Conservation (phyloP, 2,329 filamentous ascomycete species). For the Falciphora oryzae region DNA sequence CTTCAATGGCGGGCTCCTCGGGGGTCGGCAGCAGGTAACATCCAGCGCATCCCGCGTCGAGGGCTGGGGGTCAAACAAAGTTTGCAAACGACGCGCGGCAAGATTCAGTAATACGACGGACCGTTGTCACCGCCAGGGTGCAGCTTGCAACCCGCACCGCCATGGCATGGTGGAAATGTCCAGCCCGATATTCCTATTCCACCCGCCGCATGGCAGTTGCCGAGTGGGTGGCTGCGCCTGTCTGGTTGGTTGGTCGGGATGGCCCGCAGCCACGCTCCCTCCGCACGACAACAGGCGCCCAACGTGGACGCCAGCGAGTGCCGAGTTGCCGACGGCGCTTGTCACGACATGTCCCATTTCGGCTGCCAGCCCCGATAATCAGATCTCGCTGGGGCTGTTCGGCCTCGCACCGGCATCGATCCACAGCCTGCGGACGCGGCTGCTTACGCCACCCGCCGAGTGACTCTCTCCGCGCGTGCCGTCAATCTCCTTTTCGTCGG, state of each 20-base stretch:
- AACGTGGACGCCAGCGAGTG: background rate
- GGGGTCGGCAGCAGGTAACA: too few relatives aligned
- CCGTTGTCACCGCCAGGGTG: too few relatives aligned
- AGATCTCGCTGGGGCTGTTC: background rate
- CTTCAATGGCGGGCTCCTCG: too few relatives aligned
- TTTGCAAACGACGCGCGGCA: background rate
- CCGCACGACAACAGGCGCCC: too few relatives aligned
- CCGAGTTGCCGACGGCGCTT: background rate
- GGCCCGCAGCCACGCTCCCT: background rate
- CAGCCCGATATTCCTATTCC: too few relatives aligned
- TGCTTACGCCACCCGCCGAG: background rate
- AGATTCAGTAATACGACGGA: background rate
- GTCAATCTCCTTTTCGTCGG: background rate
- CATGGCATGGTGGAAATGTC: background rate
- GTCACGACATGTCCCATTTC: background rate
- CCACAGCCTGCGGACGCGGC: background rate
- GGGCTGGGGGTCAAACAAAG: too few relatives aligned
- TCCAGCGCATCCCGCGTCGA: too few relatives aligned
- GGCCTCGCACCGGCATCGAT: too few relatives aligned
- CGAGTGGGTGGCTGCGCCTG: background rate
- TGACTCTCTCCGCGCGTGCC: background rate
- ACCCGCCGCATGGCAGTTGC: too few relatives aligned
- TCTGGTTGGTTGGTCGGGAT: background rate
- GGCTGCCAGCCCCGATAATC: background rate
- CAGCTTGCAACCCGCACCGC: too few relatives aligned